These are phyloP conservation scores for Barnettozyma wickerhamii DNA, from an alignment of 805 yeast genomes.

Conservation along the genomic window DNA sequence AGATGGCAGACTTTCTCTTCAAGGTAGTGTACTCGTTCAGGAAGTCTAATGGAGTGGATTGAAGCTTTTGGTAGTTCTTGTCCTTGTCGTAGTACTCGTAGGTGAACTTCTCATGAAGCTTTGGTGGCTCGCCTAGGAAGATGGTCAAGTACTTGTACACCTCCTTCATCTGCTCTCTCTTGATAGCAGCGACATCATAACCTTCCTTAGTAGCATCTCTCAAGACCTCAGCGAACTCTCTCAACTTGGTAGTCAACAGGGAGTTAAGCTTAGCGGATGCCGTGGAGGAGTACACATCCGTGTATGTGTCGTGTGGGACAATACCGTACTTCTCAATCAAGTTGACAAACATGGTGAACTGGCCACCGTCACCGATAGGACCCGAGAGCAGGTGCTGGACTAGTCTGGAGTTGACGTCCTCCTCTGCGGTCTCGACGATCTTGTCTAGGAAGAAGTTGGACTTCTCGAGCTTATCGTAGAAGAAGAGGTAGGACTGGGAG, in stretches of 20 bases:
- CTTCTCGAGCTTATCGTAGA: conserved; percentile 84
- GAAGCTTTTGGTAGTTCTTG: conserved; percentile 42
- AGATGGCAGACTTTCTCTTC: conserved; percentile 49
- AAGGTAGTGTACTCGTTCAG: conserved; percentile 48
- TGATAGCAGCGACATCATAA: conserved; percentile 27
- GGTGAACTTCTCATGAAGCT: conserved; percentile 56
- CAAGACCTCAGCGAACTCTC: conserved; percentile 73
- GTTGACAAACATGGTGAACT: conserved; percentile 78
- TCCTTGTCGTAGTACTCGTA: conserved; percentile 81
- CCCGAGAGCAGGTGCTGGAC: conserved; percentile 59
- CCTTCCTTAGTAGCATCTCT: conserved; percentile 31
- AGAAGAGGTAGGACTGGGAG: conserved; percentile 75
- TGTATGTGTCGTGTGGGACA: conserved; percentile 69
- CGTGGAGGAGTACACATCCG: conserved; percentile 60
- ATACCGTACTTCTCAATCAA: conserved; percentile 76
- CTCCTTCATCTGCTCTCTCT: conserved; percentile 51
- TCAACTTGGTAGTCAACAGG: conserved; percentile 60
- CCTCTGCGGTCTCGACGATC: conserved; percentile 61
- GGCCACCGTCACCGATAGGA: conserved; percentile 84
- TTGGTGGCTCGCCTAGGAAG: conserved; percentile 76
- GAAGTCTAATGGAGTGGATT: conserved; percentile 63
- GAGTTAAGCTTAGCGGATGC: conserved; percentile 49
- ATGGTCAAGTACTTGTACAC: conserved; percentile 63
- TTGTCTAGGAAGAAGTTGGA: conserved; percentile 78
- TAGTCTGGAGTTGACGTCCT: conserved; percentile 64